Evolutionary conservation across 1,284 basidiomycete species (phyloP), one percentile per base, ranked within the genome.

Genomic region (Pyrrhoderma noxium): DNA sequence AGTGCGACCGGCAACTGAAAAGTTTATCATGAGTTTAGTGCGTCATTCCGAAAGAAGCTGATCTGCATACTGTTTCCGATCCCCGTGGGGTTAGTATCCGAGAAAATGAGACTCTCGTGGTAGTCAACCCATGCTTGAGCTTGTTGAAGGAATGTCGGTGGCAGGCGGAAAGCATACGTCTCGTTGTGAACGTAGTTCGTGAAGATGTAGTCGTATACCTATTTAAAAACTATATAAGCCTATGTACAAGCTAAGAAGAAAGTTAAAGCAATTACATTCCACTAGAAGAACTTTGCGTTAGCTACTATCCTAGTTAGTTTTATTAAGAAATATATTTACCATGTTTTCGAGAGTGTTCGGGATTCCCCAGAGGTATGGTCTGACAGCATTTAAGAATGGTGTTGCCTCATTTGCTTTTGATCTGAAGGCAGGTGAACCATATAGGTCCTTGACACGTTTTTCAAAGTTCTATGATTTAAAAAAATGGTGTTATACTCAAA

Each of bases 1-100:
- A 34, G 86, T 87, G 56, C 85, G 82, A 27, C 86, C 87, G 57
- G 90, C 85, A 61, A 93, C 87, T 89, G 56, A 25, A 47, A 48
- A 31, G 51, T 31, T 11, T 27, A 19, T 51, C 3, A 13, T 3
- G 55, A 8, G 1, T 31, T 41, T 14, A 40, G 18, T 38, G 23
- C n/a, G 21, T 2, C 23, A 31, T n/a, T 19, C 11, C n/a, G n/a
- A 3, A 16, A 21, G 39, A 42, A n/a, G n/a, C 8, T n/a, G 35
- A 21, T 58, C 37, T 25, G 62, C 64, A 8, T 57, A 66, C 59
- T 63, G 59, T 74, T 73, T 19, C 73, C 74, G 42, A 79, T 70
- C 5, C 73, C 72, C 21, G 58, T 58, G 3, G 64, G 53, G 9
- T 61, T 57, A 0, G 63, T 21, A 42, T 69, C 69, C 18, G 70